Percentiles rank a stretch among this genome's conserved stretches.
Conservation (phyloP, 2,329 filamentous ascomycete genomes). For the Teratosphaeria viscida region DNA sequence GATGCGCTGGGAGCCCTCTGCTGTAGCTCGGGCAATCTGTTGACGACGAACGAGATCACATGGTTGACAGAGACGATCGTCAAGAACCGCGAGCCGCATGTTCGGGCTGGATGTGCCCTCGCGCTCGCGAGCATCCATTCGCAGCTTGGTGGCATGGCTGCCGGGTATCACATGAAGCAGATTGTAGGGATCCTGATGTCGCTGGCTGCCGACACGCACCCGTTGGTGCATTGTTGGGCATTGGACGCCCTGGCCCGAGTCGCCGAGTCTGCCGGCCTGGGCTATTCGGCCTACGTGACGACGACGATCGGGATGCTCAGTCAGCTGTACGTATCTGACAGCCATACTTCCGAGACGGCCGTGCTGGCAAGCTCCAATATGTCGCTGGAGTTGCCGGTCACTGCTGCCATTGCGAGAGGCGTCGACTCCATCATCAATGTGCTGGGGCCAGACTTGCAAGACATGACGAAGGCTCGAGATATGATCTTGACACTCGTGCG, state of each 20-base stretch:
- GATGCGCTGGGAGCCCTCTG: constrained; percentile 80
- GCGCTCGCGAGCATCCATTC: constrained; percentile 88
- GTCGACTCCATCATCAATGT: constrained; percentile 96
- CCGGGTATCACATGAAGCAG: constrained; percentile 89
- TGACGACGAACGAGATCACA: constrained; percentile 84
- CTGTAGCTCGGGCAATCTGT: constrained; percentile 70
- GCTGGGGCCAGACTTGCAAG: constrained; percentile 86
- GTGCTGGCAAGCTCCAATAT: constrained; percentile 80
- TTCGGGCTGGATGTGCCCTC: constrained; percentile 87
- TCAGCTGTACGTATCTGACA: constrained; percentile 83
- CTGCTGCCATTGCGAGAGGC: constrained; percentile 73
- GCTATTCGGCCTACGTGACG: constrained; percentile 82
- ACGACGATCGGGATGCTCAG: constrained; percentile 88
- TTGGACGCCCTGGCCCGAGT: constrained; percentile 78
- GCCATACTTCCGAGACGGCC: constrained; percentile 74
- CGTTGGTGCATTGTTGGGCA: constrained; percentile 92
- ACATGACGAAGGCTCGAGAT: constrained; percentile 82
- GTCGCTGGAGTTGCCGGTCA: constrained; percentile 73
- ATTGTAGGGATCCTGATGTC: constrained; percentile 99
- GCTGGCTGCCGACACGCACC: constrained; percentile 87
- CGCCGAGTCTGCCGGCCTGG: constrained; percentile 82
- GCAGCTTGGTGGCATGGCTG: constrained; percentile 94
- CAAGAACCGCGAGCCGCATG: constrained; percentile 82
- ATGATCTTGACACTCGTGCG: constrained; percentile 78
- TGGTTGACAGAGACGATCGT: constrained; percentile 90